Evolutionary conservation across 805 yeast genomes (phyloP), one percentile per base, ranked within the genome.

Genomic region (Pichia exigua): DNA sequence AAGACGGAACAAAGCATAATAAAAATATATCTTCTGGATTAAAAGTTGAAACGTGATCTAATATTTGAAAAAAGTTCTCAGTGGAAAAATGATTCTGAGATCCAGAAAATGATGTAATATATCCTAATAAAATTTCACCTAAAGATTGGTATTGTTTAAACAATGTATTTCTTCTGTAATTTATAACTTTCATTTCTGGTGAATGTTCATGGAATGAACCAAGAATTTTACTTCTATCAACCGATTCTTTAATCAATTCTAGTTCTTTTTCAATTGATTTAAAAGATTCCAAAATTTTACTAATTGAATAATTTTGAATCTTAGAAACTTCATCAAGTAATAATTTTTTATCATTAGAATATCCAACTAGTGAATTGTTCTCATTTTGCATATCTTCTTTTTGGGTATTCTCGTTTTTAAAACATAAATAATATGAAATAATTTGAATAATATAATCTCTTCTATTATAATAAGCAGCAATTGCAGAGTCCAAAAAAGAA

Each of bases 381-480:
- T 24, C 30, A 39, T 21, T 21, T 15, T 38, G 11, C 12, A n/a
- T 18, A 12, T 18, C 22, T 21, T 11, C 17, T 22, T 47, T 44
- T 18, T 24, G 17, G 18, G 24, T 20, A 27, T 18, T n/a, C 5
- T 12, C 32, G 28, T 28, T 12, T 22, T 22, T 30, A 20, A 67
- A 53, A 44, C 75, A 65, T 35, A 57, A 52, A 45, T 71, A 64
- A 56, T 69, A 80, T 4, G 76, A 67, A 40, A 79, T 73, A 24
- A 85, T 81, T 57, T 85, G 87, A 42, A 92, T 66, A n/a, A 91
- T 80, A 56, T 79, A 85, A 59, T 81, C 85, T 48, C 84, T 75
- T 59, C 97, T 76, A 48, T 79, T 69, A 61, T 82, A 87, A 64
- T 78, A 89, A 11, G 81, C 74, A 7, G 85, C 77, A 53, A 81